These are phyloP conservation scores for Handroanthus guayacan DNA, from an alignment of 257 asterid genomes.

Conservation along the genomic window DNA sequence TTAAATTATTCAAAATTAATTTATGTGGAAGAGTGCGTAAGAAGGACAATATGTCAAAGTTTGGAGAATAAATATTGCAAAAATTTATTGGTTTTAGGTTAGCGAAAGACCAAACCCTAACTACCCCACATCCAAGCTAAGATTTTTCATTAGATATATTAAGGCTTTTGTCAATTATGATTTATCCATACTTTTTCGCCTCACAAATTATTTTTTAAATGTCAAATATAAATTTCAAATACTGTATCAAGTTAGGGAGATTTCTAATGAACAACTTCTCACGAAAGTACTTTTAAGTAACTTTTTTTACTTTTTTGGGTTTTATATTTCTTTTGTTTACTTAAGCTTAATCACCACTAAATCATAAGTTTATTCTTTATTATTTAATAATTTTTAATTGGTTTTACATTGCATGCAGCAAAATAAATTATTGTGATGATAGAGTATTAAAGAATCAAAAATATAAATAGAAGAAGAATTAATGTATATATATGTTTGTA, in stretches of 20 bases:
- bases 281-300: not conserved
- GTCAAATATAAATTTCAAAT: not conserved
- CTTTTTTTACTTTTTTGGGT: not conserved
- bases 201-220: not conserved
- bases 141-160: constrained; percentile 14
- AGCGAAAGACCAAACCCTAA: constrained; percentile 49
- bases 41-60: constrained; percentile 30
- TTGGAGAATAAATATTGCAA: constrained; percentile 27
- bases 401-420: not conserved
- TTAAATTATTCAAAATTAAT: not conserved
- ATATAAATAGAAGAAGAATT: not conserved
- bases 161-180: constrained; percentile 5
- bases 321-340: not conserved
- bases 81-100: constrained; percentile 46
- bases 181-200: not conserved
- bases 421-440: not conserved
- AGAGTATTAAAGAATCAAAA: not conserved
- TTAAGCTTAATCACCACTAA: not conserved
- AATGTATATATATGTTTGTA: not conserved
- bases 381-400: too few species aligned
- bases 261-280: not conserved
- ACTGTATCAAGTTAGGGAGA: not conserved
- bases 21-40: constrained; percentile 19
- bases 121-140: constrained; percentile 41
- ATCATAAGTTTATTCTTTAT: not conserved